A percentile compares a stretch with the other conserved stretches of the same genome.
These are phyloP conservation scores for Ogataea populi-albae DNA, from an alignment of 805 yeast genomes.

Conservation along the genomic window DNA sequence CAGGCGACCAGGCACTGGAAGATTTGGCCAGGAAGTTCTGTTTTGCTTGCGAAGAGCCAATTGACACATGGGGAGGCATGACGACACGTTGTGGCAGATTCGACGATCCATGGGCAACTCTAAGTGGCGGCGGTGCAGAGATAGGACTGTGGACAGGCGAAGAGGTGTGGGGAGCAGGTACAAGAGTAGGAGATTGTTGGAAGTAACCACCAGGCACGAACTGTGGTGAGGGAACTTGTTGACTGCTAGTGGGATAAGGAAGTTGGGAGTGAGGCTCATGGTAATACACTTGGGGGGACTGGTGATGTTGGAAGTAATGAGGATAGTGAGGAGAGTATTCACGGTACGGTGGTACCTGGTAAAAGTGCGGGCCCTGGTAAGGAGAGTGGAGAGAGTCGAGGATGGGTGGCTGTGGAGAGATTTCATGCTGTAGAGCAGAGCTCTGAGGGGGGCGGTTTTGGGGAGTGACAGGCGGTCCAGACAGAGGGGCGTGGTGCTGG, in stretches of 20 bases:
- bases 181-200: constrained; percentile 1
- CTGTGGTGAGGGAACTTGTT: constrained; percentile 2
- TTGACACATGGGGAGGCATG: constrained; percentile 2
- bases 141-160: constrained; percentile 2
- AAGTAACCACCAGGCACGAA: no score
- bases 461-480: constrained; percentile 1
- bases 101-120: no score
- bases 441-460: constrained; percentile 32
- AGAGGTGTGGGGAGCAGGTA: constrained; percentile 1
- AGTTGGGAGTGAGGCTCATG: constrained; percentile 2
- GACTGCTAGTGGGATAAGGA: constrained; percentile 2
- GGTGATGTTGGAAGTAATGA: constrained; percentile 4
- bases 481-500: neutral
- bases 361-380: no score
- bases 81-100: no score
- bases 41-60: constrained; percentile 3
- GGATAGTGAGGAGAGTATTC: no score
- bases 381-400: neutral
- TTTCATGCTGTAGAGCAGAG: constrained; percentile 22
- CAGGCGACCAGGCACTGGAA: constrained; percentile 69
- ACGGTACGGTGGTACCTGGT: no score
- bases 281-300: constrained; percentile 8
- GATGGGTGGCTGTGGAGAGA: constrained; percentile 1
- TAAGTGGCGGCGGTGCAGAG: constrained; percentile 1
- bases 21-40: constrained; percentile 15